Evolutionary conservation across 2,329 filamentous ascomycete species (phyloP).

Genomic region (Colletotrichum somersetense): DNA sequence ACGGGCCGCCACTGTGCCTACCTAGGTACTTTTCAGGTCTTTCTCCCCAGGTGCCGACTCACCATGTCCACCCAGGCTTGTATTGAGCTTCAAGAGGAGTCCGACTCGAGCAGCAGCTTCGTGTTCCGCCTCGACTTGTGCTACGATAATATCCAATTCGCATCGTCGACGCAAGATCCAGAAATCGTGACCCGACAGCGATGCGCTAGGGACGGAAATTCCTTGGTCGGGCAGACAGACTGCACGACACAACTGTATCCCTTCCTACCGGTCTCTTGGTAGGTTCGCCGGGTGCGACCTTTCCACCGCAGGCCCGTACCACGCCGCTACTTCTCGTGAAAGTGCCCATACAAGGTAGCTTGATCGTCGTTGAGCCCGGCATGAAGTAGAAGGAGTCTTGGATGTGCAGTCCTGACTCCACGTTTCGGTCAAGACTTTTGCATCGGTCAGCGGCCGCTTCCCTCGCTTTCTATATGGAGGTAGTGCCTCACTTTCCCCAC

Average conservation of each 20-base stretch:
- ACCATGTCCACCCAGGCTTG: slow-evolving; percentile 10
- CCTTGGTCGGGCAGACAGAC: slow-evolving; percentile 19
- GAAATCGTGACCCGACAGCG: slow-evolving; percentile 34
- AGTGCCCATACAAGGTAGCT: slow-evolving; percentile 22
- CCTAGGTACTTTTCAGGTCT: slow-evolving; percentile 15
- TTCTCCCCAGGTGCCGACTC: neutral
- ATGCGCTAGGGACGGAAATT: slow-evolving; percentile 19
- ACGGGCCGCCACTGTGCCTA: slow-evolving; percentile 25
- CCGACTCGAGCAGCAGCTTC: slow-evolving; percentile 28
- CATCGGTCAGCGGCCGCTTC: slow-evolving; percentile 14
- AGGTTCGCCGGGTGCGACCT: slow-evolving; percentile 41
- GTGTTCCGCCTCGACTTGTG: slow-evolving; percentile 22
- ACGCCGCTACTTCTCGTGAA: slow-evolving; percentile 31
- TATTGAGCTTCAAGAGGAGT: slow-evolving; percentile 20
- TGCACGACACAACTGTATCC: slow-evolving; percentile 36
- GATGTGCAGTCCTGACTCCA: slow-evolving; percentile 20
- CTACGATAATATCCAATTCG: slow-evolving; percentile 30
- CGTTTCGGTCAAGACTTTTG: slow-evolving; percentile 28
- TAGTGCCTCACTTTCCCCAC: slow-evolving; percentile 2
- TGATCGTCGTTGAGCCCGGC: slow-evolving; percentile 27
- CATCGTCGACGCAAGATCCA: slow-evolving; percentile 31
- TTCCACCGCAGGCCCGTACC: slow-evolving; percentile 37
- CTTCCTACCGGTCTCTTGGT: slow-evolving; percentile 36
- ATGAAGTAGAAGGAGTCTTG: slow-evolving; percentile 15
- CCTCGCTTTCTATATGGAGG: slow-evolving; percentile 7